Base-by-base conservation (phyloP, 2,329 filamentous ascomycete species). In the Macroventuria anomochaeta region DNA sequence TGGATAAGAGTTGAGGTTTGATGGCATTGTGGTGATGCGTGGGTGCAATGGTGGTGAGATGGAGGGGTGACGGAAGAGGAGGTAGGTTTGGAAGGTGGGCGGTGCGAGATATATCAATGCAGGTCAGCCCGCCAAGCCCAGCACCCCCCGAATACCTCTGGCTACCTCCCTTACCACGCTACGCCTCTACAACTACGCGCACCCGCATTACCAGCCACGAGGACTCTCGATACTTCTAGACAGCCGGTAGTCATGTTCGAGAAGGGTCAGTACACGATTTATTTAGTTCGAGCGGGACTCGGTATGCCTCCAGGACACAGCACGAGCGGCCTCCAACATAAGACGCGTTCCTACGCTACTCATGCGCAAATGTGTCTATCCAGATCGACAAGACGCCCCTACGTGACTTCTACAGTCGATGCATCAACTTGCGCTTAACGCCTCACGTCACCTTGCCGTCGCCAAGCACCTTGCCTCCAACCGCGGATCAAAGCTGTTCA, bases 61-160 rank as follows among this genome's bases (percentile, higher is more conserved):
- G 56, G 33, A 41, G 38, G 15, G 21, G 53, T 55, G 59, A 44
- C 37, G 36, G 23, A 44, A 26, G 42, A 53, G 44, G 53, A 53
- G 40, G 26, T 42, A 56, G 43, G 44, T 47, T 53, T 33, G 33
- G 42, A 37, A 55, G 50, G 59, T 59, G 61, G 64, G 62, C 53
- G 55, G 52, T 62, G 61, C 59, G 51, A 59, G 37, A 53, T 65
- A 64, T 67, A 65, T 60, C 38, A 53, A 57, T 61, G 57, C 53
- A 61, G 52, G 57, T 39, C 49, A 51, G 53, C 44, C 40, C 38
- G 64, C 64, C 64, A 67, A 67, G 62, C 46, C 51, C 3, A 31
- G 18, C 44, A 46, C 38, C 31, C 53, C 52, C 55, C 47, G 38
- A 46, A 57, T 57, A 51, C 46, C 34, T 32, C 48, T 51, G 41